Conservation (phyloP, 805 yeast genomes). For the Tetrapisispora namnaoensis region DNA sequence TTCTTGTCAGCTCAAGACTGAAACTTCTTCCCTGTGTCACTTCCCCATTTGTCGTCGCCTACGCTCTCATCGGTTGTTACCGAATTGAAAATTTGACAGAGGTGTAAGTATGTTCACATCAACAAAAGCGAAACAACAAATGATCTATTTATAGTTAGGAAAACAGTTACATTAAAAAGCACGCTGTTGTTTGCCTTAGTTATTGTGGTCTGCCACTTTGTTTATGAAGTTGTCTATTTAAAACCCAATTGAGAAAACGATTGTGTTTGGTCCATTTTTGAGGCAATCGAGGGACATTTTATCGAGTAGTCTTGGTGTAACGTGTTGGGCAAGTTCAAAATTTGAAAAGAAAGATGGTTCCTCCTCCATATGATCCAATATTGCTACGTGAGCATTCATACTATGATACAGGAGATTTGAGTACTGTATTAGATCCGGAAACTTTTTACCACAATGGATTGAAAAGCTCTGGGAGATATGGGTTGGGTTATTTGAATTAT, state of each 20-base stretch:
- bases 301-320: too few species aligned
- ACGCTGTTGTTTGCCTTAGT: too few species aligned
- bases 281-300: too few species aligned
- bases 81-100: background rate
- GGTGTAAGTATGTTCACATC: background rate
- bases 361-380: constrained; percentile 30
- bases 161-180: too few species aligned
- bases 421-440: constrained; percentile 18
- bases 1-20: background rate
- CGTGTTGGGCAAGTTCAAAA: too few species aligned
- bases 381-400: constrained; percentile 31
- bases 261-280: too few species aligned
- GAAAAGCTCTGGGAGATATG: constrained; percentile 21
- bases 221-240: too few species aligned
- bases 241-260: too few species aligned
- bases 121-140: background rate
- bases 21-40: background rate
- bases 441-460: constrained; percentile 25
- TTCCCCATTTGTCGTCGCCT: background rate
- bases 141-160: background rate
- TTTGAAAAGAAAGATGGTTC: constrained; percentile 19
- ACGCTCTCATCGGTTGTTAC: background rate
- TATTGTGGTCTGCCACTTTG: too few species aligned
- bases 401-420: constrained; percentile 26
- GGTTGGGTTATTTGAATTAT: constrained; percentile 30